phyloP scores from a whole-genome alignment of 2,329 filamentous ascomycete species.

The Colletotrichum viniferum region DNA sequence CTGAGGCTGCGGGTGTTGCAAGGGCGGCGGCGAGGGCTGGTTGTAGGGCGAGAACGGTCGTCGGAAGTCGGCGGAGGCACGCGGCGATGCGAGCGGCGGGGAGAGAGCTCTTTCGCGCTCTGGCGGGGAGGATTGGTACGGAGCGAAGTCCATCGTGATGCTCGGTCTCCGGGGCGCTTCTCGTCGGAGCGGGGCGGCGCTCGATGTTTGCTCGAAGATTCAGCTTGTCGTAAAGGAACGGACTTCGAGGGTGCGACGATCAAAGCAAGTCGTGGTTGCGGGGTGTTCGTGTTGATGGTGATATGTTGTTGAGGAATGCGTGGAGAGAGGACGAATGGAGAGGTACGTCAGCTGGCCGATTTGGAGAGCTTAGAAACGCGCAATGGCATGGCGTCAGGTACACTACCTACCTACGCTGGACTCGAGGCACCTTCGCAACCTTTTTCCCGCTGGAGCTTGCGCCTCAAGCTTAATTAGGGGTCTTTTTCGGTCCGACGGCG shows the following conservation, averaged over 20 bases:
- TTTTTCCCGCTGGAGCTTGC: background rate
- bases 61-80: constrained; percentile 58
- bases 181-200: background rate
- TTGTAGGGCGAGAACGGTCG: constrained; percentile 56
- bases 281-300: background rate
- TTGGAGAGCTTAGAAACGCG: constrained; percentile 15
- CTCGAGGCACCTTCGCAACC: background rate
- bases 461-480: constrained; percentile 11
- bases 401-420: background rate
- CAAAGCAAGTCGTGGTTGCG: background rate
- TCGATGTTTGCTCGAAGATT: background rate
- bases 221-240: background rate
- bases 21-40: constrained; percentile 45
- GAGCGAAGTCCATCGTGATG: constrained; percentile 84
- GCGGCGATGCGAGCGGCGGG: constrained; percentile 64
- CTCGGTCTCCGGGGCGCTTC: background rate
- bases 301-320: background rate
- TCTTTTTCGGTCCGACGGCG: constrained; percentile 1
- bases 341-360: constrained; percentile 6
- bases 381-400: constrained; percentile 10
- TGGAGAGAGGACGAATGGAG: background rate
- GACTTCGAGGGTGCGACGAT: background rate
- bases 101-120: constrained; percentile 83
- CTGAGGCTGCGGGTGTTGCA: constrained; percentile 62
- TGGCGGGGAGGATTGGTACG: constrained; percentile 91